Conservation (phyloP, 1,284 basidiomycete species). For the Puccinia triticina region DNA sequence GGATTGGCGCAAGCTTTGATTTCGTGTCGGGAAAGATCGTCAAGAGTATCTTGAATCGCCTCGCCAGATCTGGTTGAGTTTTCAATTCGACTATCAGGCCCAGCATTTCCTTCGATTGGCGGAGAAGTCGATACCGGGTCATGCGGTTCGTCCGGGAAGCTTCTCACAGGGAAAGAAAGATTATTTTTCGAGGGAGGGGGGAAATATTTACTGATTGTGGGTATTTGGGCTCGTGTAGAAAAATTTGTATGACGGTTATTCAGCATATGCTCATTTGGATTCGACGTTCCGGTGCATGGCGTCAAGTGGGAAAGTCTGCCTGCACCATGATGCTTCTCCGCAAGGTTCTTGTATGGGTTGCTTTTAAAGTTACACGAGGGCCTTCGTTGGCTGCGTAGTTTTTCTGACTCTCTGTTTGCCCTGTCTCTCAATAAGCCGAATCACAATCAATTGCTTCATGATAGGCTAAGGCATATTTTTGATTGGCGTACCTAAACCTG, state of each 20-base stretch:
- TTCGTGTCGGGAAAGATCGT: not conserved
- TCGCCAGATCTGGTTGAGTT: not conserved
- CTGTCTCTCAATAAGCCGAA: not conserved
- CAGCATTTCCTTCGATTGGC: not conserved
- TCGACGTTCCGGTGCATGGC: not conserved
- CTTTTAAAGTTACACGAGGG: not conserved
- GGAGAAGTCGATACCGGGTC: not conserved
- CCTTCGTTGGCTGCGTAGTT: not conserved
- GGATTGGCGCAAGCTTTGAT: not conserved
- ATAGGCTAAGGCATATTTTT: not conserved
- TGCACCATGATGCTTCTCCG: not conserved
- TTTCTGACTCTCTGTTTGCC: not conserved
- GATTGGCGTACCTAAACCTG: not conserved
- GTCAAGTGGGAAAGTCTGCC: not conserved
- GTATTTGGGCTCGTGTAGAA: not conserved
- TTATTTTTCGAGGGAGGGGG: not conserved
- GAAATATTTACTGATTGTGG: constrained; percentile 8
- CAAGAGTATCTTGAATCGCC: not conserved
- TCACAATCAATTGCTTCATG: not conserved
- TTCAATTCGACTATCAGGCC: not conserved
- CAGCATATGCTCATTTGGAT: not conserved
- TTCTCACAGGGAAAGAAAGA: not conserved
- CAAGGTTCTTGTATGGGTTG: not conserved
- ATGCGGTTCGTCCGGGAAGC: not conserved
- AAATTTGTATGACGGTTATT: not conserved